Percentiles rank a stretch among this genome's conserved stretches.
phyloP scores from a whole-genome alignment of 495 filamentous ascomycete species.

The Neurospora africana region DNA sequence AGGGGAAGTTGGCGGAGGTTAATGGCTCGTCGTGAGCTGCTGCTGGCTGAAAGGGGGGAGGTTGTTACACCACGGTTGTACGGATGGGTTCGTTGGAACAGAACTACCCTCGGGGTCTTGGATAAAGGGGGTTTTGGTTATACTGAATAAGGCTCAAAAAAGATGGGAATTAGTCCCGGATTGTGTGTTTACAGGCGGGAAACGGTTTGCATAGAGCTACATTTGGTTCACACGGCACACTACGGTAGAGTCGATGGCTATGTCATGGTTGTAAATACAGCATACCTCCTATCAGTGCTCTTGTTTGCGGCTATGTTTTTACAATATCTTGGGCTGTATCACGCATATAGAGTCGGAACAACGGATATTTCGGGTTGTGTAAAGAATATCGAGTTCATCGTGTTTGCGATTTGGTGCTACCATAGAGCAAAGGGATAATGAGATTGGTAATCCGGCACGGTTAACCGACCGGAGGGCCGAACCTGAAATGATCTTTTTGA shows the following conservation, averaged over 20 bases:
- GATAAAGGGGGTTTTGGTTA: neutral
- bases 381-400: neutral
- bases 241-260: neutral
- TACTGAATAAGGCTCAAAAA: neutral
- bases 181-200: neutral
- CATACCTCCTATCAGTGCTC: neutral
- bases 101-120: neutral
- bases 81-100: neutral
- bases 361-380: neutral
- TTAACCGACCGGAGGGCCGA: neutral
- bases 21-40: conserved; percentile 26
- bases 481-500: neutral
- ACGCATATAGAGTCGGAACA: neutral
- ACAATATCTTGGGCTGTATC: neutral
- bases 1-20: conserved; percentile 32
- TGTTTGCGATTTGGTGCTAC: neutral
- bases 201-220: neutral
- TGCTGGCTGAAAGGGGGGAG: neutral
- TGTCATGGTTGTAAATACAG: neutral
- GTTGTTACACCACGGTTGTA: neutral
- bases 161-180: neutral
- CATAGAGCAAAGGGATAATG: neutral
- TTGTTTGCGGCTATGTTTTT: neutral
- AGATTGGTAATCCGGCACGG: neutral
- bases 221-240: neutral